Base-by-base conservation (phyloP, 2,329 filamentous ascomycete genomes). In the Fusarium xylarioides region DNA sequence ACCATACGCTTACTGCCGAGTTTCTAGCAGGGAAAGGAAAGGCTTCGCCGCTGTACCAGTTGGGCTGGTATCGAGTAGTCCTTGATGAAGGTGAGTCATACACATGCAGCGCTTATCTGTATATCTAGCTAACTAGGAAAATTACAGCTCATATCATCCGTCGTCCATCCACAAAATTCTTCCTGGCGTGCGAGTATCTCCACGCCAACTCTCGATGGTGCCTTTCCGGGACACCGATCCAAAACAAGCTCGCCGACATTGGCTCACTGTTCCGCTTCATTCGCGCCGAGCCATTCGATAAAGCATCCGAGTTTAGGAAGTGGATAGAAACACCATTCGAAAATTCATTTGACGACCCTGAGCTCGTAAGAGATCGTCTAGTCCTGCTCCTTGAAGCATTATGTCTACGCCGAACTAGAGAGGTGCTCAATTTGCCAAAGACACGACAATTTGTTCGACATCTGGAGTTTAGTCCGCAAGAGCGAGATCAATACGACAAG, bases 181-280 rank as follows among this genome's bases (percentile, higher is more conserved):
- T 86, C 60, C 81, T 81, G 2, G 82, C 85, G 1, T 83, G 85
- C 4, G 74, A 77, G 11, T 78, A 81, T 1, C 79, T 90, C 1
- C 66, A 75, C 4, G 83, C 87, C 0, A 79, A 80, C 4, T 83
- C 81, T 1, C 81, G 87, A 9, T 89, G 87, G 87, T 88, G 86
- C 62, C 76, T 89, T 1, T 86, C 85, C 0, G 87, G 86, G 0
- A 89, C 87, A 0, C 87, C 87, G 0, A 85, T 89, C 12, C 87
- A 89, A 66, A 89, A 89, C 70, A 81, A 79, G 4, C 79, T 89
- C 0, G 83, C 85, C 6, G 88, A 90, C 23, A 80, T 90, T 3
- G 68, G 64, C 8, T 73, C 75, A 0, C 53, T 77, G 0, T 62
- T 69, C 23, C 47, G 43, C 2, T 77, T 77, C 16, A 65, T 77